A percentile compares a stretch with the other conserved stretches of the same genome.
Evolutionary conservation across 345 rosid species (phyloP).

Genomic region (Arabidopsis arenosa): DNA sequence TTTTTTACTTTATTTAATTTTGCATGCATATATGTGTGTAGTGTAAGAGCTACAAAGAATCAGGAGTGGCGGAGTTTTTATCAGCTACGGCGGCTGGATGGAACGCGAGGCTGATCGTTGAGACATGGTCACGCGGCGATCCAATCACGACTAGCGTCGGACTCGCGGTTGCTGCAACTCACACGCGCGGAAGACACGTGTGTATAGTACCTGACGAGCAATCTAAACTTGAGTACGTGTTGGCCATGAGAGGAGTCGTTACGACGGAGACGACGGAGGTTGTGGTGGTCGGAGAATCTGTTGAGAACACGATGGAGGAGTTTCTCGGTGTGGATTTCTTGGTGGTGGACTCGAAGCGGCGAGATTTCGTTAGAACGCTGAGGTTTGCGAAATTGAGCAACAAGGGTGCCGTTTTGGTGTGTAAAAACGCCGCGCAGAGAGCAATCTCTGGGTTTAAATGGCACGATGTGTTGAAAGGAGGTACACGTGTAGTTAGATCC

Average conservation of each 20-base stretch:
- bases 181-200: slow-evolving; percentile 75
- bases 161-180: slow-evolving; percentile 69
- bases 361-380: slow-evolving; percentile 65
- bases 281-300: slow-evolving; percentile 60
- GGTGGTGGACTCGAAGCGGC: slow-evolving; percentile 70
- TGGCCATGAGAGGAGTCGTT: slow-evolving; percentile 49
- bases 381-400: slow-evolving; percentile 61
- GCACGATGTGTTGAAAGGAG: slow-evolving; percentile 56
- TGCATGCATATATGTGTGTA: slow-evolving; percentile 41
- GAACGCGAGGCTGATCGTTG: slow-evolving; percentile 75
- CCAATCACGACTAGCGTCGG: slow-evolving; percentile 76
- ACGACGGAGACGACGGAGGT: slow-evolving; percentile 41
- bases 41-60: slow-evolving; percentile 60
- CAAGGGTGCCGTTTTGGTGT: slow-evolving; percentile 77
- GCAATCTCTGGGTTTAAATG: slow-evolving; percentile 58
- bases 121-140: slow-evolving; percentile 73
- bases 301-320: slow-evolving; percentile 57
- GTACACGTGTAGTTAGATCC: slow-evolving; percentile 69
- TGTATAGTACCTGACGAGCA: slow-evolving; percentile 79
- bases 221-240: slow-evolving; percentile 61
- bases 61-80: slow-evolving; percentile 74
- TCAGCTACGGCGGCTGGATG: slow-evolving; percentile 95
- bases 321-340: slow-evolving; percentile 70
- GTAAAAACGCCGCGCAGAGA: slow-evolving; percentile 69
- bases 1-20: background rate